These are phyloP conservation scores for Cucumis sativus DNA, from an alignment of 306 rosid genomes.

Conservation along the genomic window DNA sequence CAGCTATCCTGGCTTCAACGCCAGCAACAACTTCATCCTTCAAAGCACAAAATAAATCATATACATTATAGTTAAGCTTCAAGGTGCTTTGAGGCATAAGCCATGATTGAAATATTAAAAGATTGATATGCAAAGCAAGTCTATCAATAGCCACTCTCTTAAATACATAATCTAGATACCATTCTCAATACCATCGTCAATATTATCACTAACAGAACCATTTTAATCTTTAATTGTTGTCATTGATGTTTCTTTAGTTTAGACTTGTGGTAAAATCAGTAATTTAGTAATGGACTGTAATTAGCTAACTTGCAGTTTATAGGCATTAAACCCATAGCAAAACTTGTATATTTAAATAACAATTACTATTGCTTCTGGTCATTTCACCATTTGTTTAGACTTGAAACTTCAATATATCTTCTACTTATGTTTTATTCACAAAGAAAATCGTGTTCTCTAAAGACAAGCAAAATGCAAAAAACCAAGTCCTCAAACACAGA, in stretches of 20 bases:
- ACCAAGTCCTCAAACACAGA: background rate
- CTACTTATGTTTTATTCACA: background rate
- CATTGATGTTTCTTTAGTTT: background rate
- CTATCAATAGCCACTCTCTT: background rate
- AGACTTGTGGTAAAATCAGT: background rate
- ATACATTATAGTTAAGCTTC: background rate
- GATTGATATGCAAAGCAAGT: background rate
- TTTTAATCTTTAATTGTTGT: background rate
- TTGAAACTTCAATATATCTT: background rate
- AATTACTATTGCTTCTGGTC: background rate
- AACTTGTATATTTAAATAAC: background rate
- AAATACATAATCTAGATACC: background rate
- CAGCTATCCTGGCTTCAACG: constrained; percentile 57
- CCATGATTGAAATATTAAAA: background rate
- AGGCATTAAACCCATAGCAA: background rate
- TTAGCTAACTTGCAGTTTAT: background rate
- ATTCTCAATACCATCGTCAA: background rate
- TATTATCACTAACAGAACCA: background rate
- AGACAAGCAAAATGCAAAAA: background rate
- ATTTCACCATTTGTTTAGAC: background rate
- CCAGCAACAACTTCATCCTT: constrained; percentile 61
- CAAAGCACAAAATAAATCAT: constrained; percentile 13
- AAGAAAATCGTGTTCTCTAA: background rate
- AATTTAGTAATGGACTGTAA: background rate
- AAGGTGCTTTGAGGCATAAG: background rate